Percentiles rank a stretch among this genome's conserved stretches.
Conservation (phyloP, 2,329 filamentous ascomycete species). For the Colletotrichum theobromicola region DNA sequence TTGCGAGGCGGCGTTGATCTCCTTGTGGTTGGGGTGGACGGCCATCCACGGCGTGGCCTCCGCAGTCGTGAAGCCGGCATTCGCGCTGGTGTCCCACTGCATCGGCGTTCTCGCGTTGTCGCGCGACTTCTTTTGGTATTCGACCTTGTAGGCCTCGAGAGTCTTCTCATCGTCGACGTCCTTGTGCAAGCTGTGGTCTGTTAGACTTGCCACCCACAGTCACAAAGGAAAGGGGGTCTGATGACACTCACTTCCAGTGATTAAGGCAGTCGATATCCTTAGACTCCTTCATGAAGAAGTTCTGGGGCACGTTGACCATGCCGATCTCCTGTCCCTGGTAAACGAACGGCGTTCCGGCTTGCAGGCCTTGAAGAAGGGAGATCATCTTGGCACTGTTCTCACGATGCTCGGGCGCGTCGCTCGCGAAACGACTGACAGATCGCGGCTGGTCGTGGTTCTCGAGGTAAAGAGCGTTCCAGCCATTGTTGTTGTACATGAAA, state of each 20-base stretch:
- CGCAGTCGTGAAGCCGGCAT: conserved; percentile 68
- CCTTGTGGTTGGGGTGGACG: conserved; percentile 65
- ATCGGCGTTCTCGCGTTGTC: conserved; percentile 77
- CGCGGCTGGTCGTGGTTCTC: conserved; percentile 72
- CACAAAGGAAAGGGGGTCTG: neutral
- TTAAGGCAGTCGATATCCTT: conserved; percentile 69
- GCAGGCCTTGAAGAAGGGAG: conserved; percentile 59
- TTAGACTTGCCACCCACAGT: neutral
- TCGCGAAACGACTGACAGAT: conserved; percentile 60
- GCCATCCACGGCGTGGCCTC: conserved; percentile 71
- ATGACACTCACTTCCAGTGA: conserved; percentile 47
- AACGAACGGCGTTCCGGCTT: conserved; percentile 69
- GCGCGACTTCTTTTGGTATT: conserved; percentile 64
- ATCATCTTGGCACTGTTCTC: conserved; percentile 63
- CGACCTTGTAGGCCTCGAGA: conserved; percentile 38
- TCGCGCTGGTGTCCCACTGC: conserved; percentile 66
- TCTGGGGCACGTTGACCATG: conserved; percentile 66
- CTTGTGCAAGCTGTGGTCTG: conserved; percentile 36
- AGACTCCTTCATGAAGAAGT: conserved; percentile 70
- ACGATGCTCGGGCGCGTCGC: conserved; percentile 54
- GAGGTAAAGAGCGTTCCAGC: conserved; percentile 70
- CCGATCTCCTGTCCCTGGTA: conserved; percentile 75
- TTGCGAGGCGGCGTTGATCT: conserved; percentile 68
- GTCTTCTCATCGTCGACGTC: conserved; percentile 42
- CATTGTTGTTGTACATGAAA: conserved; percentile 63